Evolutionary conservation across 192 early-diverging fungal species (phyloP).

Genomic region (Allomyces arbusculus): DNA sequence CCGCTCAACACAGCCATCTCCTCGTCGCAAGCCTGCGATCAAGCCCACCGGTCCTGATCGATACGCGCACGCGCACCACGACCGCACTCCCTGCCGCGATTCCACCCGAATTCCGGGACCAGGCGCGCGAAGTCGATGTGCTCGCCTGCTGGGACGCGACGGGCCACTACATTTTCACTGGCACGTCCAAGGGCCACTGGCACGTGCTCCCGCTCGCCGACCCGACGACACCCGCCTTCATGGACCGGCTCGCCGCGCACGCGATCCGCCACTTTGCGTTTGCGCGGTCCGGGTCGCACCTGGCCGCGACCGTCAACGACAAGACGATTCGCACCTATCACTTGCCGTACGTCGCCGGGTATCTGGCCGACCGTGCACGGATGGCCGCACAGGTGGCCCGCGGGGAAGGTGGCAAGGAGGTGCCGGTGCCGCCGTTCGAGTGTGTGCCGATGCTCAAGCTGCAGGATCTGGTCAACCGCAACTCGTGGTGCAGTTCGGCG

Average conservation of each 20-base stretch:
- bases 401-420: not conserved
- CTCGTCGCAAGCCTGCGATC: not conserved
- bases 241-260: not conserved
- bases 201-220: not conserved
- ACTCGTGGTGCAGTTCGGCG: conserved; percentile 75
- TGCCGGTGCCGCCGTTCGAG: not conserved
- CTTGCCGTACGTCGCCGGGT: not conserved
- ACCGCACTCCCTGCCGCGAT: not conserved
- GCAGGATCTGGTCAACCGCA: conserved; percentile 72
- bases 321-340: not conserved
- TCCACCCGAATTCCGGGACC: no score
- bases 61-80: not conserved
- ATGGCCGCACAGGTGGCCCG: not conserved
- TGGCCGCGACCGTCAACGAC: not conserved
- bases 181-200: not conserved
- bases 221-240: not conserved
- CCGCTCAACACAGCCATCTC: not conserved
- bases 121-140: not conserved
- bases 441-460: conserved; percentile 39
- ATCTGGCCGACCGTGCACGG: not conserved
- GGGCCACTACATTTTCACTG: not conserved
- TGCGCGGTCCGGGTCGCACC: not conserved
- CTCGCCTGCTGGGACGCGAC: not conserved
- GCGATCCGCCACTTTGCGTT: not conserved
- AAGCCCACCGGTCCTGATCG: not conserved